Percentiles rank a stretch among this genome's conserved stretches.
Conservation (phyloP, 2,329 filamentous ascomycete genomes). For the Sordariomycetes sp. region DNA sequence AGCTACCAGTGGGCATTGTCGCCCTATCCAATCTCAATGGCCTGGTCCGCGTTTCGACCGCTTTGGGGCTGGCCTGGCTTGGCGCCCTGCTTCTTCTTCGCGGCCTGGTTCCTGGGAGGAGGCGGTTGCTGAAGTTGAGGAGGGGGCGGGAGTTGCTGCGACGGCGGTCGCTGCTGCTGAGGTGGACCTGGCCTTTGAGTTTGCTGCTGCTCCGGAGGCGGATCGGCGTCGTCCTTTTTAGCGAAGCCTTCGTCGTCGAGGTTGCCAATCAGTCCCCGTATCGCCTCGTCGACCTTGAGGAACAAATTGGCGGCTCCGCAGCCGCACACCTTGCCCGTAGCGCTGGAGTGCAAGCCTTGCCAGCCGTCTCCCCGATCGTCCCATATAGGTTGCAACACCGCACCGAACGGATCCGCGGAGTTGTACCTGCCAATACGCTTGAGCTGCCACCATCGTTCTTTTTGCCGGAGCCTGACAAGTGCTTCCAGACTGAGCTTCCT, state of each 20-base stretch:
- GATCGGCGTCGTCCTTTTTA: not conserved
- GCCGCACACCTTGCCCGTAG: conserved; percentile 30
- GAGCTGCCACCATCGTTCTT: conserved; percentile 42
- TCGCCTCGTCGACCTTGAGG: conserved; percentile 33
- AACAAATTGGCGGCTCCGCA: conserved; percentile 36
- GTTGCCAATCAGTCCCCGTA: conserved; percentile 21
- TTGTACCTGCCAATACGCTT: conserved; percentile 16
- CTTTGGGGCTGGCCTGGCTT: not conserved
- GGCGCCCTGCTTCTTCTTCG: not conserved
- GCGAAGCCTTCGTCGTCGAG: conserved; percentile 3
- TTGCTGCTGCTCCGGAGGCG: not conserved
- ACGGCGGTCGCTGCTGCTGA: conserved; percentile 1
- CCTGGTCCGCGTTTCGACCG: not conserved
- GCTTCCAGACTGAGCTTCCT: conserved; percentile 40
- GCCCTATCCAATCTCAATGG: not conserved
- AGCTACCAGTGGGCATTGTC: no score
- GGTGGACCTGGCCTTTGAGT: not conserved
- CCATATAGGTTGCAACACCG: conserved; percentile 5
- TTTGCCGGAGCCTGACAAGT: conserved; percentile 37
- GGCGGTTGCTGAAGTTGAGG: not conserved
- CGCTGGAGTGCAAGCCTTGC: conserved; percentile 37
- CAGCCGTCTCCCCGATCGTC: conserved; percentile 31
- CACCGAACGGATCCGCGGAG: conserved; percentile 3
- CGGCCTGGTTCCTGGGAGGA: not conserved
- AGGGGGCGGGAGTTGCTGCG: conserved; percentile 2